Evolutionary conservation across 2,329 filamentous ascomycete genomes (phyloP), one percentile per base, ranked within the genome.

Genomic region (Aspergillus candidus): DNA sequence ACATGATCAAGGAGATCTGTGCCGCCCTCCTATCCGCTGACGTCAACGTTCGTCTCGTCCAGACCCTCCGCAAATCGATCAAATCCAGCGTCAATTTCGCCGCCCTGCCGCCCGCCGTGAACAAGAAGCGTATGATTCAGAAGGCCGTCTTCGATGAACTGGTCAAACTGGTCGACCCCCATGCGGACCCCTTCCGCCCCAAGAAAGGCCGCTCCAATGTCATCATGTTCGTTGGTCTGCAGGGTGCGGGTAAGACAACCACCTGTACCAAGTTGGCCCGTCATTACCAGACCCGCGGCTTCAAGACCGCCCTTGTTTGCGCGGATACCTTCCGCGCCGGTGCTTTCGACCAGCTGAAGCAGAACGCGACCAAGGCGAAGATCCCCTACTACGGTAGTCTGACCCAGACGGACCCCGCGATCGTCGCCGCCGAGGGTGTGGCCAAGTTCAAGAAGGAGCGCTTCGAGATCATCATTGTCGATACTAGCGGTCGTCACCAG

Each of bases 371-470:
- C 30, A 98, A 97, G 69, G 93, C 93, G 40, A 97, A 97, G 73
- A 97, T 98, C 41, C 93, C 93, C 8, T 98, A 98, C 77, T 98
- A 94, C 66, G 93, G 93, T 59, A 94, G 88, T 45, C 75, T 98
- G 52, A 98, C 91, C 3, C 89, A 98, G 72, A 96, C 90, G 6
- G 93, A 98, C 62, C 93, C 93, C 0, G 89, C 91, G 0, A 83
- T 89, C 5, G 93, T 98, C 13, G 91, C 93, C 0, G 80, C 82
- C n/a, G 90, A 96, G 56, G 93, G 93, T 71, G 93, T 98, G 29
- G 89, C 95, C 37, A 94, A 97, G 70, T 98, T 98, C 76, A 96
- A 95, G 74, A 97, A 96, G 75, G 93, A 98, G 72, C 80, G 83
- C 38, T 98, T 98, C 63, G 93, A 98, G 69, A 84, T 98, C 55